Percentiles rank a stretch among this genome's conserved stretches.
phyloP scores from a whole-genome alignment of 257 asterid genomes.

The Solanum lycopersicoides region DNA sequence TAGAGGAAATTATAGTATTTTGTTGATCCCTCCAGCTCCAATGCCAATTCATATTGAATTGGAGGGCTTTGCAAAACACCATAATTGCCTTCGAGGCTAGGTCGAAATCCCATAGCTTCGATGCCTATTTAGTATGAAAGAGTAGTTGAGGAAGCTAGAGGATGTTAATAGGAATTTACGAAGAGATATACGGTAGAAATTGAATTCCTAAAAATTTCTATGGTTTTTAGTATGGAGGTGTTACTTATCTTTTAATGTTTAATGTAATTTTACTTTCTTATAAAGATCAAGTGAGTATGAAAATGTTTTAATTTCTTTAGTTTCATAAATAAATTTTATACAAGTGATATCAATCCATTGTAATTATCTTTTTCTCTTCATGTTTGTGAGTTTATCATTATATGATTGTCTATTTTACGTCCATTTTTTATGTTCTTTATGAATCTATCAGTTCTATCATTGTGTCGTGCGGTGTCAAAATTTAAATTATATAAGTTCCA shows the following conservation, averaged over 20 bases:
- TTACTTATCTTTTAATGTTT: neutral
- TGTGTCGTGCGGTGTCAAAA: neutral
- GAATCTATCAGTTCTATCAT: neutral
- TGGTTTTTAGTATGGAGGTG: neutral
- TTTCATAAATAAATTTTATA: too few species aligned
- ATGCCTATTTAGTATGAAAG: conserved; percentile 40
- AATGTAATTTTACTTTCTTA: neutral
- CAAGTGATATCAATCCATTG: neutral
- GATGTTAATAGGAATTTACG: conserved; percentile 69
- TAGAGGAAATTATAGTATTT: neutral
- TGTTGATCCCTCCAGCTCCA: neutral
- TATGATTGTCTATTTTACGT: neutral
- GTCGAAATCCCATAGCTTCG: neutral
- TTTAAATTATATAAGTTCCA: too few species aligned
- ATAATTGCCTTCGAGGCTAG: neutral
- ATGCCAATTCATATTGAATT: neutral
- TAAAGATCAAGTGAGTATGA: neutral
- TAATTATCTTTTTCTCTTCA: neutral
- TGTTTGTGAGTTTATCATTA: neutral
- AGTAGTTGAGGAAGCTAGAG: conserved; percentile 65
- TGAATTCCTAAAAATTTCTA: neutral
- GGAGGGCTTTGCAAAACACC: neutral
- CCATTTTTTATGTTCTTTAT: too few species aligned
- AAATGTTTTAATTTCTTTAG: neutral
- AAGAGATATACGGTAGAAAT: conserved; percentile 61